Conservation (phyloP, 768 basidiomycete species). For the Erythrobasidium yunnanense region DNA sequence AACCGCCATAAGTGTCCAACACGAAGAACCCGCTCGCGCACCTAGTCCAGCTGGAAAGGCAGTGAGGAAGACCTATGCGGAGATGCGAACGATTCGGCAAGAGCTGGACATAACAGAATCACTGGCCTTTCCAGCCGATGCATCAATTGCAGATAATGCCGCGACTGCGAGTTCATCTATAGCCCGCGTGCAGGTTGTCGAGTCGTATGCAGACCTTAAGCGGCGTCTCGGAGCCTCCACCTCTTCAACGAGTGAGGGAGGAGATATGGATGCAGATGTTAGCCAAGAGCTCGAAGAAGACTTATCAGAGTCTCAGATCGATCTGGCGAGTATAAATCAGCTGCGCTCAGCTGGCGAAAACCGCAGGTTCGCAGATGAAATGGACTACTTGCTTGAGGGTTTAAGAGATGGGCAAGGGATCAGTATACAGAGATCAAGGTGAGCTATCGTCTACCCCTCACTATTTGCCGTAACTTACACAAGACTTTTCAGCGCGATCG, state of each 20-base stretch:
- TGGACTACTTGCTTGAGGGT: slow-evolving; percentile 32
- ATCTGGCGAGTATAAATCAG: slow-evolving; percentile 23
- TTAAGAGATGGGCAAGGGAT: slow-evolving; percentile 5
- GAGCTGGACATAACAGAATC: not conserved
- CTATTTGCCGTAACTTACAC: not conserved
- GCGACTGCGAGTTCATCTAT: not conserved
- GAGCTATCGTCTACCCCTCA: not conserved
- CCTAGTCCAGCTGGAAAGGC: not conserved
- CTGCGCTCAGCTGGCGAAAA: slow-evolving; percentile 32
- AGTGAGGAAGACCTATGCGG: not conserved
- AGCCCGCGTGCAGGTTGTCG: not conserved
- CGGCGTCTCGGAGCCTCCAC: not conserved
- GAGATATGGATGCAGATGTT: not conserved
- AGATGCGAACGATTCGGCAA: not conserved
- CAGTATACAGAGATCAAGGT: slow-evolving; percentile 30
- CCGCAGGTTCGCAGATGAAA: slow-evolving; percentile 31
- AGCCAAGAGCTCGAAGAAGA: slow-evolving; percentile 9
- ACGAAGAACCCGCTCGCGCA: too few species aligned
- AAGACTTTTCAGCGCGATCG: slow-evolving; percentile 25
- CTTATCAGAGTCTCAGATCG: not conserved
- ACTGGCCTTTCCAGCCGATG: too few species aligned
- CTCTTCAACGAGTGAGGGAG: not conserved
- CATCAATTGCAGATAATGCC: too few species aligned
- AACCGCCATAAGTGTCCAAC: too few species aligned
- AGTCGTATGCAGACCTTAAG: not conserved